These are phyloP conservation scores for Gnaphalium uliginosum DNA, from an alignment of 129 eudicot genomes.

Conservation along the genomic window DNA sequence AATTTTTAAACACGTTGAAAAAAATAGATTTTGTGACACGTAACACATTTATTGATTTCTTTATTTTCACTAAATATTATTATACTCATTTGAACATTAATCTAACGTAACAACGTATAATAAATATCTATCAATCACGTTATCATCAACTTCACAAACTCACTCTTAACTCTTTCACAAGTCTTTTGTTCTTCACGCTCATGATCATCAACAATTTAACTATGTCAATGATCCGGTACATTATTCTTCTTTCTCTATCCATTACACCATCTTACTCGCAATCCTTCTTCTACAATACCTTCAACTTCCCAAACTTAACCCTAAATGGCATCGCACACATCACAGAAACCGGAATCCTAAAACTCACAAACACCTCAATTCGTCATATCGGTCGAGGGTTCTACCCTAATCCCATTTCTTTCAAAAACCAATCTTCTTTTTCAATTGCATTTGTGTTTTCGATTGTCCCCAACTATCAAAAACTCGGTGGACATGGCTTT, in stretches of 20 bases:
- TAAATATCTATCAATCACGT: too few species aligned
- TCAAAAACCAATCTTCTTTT: conserved; percentile 53
- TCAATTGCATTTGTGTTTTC: conserved; percentile 61
- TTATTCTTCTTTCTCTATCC: conserved; percentile 19
- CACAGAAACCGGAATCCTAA: conserved; percentile 35
- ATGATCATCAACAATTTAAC: conserved; percentile 18
- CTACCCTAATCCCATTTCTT: conserved; percentile 41
- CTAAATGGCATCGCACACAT: conserved; percentile 42
- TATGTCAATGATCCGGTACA: background rate
- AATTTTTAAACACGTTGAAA: too few species aligned
- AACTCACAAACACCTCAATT: conserved; percentile 46
- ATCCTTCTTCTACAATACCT: conserved; percentile 39
- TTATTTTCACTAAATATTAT: too few species aligned
- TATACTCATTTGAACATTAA: too few species aligned
- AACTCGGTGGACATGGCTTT: conserved; percentile 66
- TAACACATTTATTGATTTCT: too few species aligned
- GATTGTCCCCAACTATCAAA: conserved; percentile 45
- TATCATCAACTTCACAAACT: background rate
- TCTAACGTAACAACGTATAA: background rate
- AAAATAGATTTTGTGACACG: too few species aligned
- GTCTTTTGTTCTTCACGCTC: background rate
- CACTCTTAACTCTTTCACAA: background rate
- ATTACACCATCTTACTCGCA: conserved; percentile 34
- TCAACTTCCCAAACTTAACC: conserved; percentile 33
- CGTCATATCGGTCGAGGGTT: conserved; percentile 50